Conservation (phyloP, 345 rosid species). For the Psidium friedrichsthalianum region DNA sequence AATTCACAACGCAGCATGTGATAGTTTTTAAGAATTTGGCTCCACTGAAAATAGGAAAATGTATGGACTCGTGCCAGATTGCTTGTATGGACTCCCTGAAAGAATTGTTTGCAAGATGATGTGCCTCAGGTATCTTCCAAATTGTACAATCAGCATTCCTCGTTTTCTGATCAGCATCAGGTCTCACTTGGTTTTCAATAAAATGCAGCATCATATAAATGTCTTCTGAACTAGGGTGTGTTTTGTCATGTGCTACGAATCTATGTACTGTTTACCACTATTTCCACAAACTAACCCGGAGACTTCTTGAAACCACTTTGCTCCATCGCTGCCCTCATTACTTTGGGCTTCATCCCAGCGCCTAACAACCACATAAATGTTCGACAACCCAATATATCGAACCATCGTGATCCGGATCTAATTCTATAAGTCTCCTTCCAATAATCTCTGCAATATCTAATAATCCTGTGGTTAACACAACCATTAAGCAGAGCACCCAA, state of each 20-base stretch:
- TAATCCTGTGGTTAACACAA: conserved; percentile 53
- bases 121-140: background rate
- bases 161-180: conserved; percentile 5
- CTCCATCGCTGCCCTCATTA: conserved; percentile 65
- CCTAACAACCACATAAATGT: conserved; percentile 42
- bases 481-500: conserved; percentile 69
- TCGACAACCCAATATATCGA: conserved; percentile 57
- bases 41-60: background rate
- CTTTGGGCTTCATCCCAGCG: conserved; percentile 55
- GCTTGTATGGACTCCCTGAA: background rate
- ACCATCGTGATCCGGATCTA: conserved; percentile 67
- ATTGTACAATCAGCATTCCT: background rate
- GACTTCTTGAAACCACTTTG: conserved; percentile 66
- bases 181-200: conserved; percentile 31
- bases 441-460: conserved; percentile 54
- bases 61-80: background rate
- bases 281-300: conserved; percentile 56
- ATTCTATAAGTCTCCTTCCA: conserved; percentile 64
- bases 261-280: conserved; percentile 35
- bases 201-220: conserved; percentile 32
- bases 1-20: background rate
- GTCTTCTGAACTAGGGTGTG: conserved; percentile 25
- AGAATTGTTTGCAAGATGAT: background rate
- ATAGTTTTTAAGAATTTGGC: background rate
- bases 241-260: conserved; percentile 58